Conservation (phyloP, 2,329 filamentous ascomycete genomes). For the Fusarium denticulatum region DNA sequence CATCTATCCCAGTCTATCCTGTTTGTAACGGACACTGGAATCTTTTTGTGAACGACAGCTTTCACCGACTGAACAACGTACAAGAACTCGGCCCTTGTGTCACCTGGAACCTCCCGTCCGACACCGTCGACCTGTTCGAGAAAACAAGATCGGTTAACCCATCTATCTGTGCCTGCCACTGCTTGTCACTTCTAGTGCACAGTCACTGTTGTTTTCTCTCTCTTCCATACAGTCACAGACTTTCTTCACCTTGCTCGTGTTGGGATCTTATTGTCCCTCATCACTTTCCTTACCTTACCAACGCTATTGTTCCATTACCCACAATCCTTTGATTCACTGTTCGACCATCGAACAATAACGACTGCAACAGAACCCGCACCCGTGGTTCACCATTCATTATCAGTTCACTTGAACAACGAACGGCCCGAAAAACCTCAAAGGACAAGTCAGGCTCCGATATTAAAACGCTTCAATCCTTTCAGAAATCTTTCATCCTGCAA, state of each 20-base stretch:
- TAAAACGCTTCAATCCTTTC: slow-evolving; percentile 26
- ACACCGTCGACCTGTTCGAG: slow-evolving; percentile 32
- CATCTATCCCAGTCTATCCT: neutral
- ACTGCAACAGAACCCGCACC: slow-evolving; percentile 20
- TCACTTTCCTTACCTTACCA: slow-evolving; percentile 31
- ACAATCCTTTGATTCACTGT: slow-evolving; percentile 36
- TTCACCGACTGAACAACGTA: slow-evolving; percentile 24
- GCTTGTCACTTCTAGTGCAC: slow-evolving; percentile 26
- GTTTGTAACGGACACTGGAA: slow-evolving; percentile 33
- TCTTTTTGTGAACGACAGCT: slow-evolving; percentile 13
- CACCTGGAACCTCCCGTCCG: slow-evolving; percentile 25
- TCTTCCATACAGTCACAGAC: neutral
- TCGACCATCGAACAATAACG: slow-evolving; percentile 21
- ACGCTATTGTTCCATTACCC: slow-evolving; percentile 20
- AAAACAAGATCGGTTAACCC: slow-evolving; percentile 31
- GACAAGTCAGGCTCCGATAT: slow-evolving; percentile 23
- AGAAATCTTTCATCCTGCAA: slow-evolving; percentile 15
- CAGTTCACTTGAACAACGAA: slow-evolving; percentile 33
- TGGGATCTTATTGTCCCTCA: slow-evolving; percentile 21
- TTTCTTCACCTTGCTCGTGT: slow-evolving; percentile 1
- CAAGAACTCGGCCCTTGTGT: slow-evolving; percentile 23
- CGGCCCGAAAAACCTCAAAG: neutral
- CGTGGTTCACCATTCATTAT: slow-evolving; percentile 26
- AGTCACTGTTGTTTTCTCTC: slow-evolving; percentile 11
- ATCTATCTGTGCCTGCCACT: slow-evolving; percentile 25